Base-by-base conservation (phyloP, 2,329 filamentous ascomycete genomes). In the Zymoseptoria ardabiliae region DNA sequence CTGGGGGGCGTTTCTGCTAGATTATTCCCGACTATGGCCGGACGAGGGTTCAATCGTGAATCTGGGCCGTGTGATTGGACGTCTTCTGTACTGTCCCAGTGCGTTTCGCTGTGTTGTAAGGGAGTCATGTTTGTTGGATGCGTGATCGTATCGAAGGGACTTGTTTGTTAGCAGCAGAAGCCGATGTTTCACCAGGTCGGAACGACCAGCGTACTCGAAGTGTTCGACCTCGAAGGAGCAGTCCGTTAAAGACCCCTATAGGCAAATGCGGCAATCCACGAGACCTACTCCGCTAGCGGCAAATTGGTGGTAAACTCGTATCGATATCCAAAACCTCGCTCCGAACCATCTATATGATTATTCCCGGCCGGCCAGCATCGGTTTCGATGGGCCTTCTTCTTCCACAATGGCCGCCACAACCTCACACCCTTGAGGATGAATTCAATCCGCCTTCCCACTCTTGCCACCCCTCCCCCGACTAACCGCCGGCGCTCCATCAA, bases 391-490 rank as follows among this genome's bases (percentile, higher is more conserved):
- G n/a, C n/a, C n/a, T n/a, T n/a, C n/a, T n/a, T n/a, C n/a, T n/a
- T n/a, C n/a, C n/a, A n/a, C n/a, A n/a, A n/a, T n/a, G n/a, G n/a
- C n/a, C n/a, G n/a, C n/a, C n/a, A n/a, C n/a, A n/a, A n/a, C n/a
- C n/a, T n/a, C n/a, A n/a, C n/a, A n/a, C n/a, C n/a, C n/a, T n/a
- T n/a, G n/a, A n/a, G n/a, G n/a, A n/a, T n/a, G n/a, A n/a, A n/a
- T n/a, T n/a, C 65, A 72, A 64, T 73, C 71, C 41, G 64, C 66
- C 61, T 72, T 73, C 28, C 64, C 60, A 56, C 66, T 66, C 63
- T 71, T 72, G 19, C 62, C 63, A 55, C 63, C 65, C 41, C 58
- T 65, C 41, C 58, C 68, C 57, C 58, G 25, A 28, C 25, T 28
- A 2, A 28, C 62, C 57, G 61, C 57, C 13, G 49, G 54, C 41